Percentiles rank a stretch among this genome's conserved stretches.
These are phyloP conservation scores for Penicillium sp. DNA, from an alignment of 2,329 filamentous ascomycete species.

Conservation along the genomic window DNA sequence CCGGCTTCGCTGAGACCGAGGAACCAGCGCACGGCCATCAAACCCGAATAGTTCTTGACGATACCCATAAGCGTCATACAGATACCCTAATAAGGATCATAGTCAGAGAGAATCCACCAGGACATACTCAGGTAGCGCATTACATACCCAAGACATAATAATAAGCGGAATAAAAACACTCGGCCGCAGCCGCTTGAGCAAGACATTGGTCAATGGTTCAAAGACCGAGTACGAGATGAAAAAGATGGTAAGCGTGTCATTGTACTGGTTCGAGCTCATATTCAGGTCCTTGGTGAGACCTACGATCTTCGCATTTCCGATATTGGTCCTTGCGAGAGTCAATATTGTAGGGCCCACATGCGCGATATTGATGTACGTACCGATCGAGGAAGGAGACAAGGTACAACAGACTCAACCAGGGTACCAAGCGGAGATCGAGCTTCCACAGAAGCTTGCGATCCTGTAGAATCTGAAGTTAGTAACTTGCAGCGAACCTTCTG, in stretches of 20 bases:
- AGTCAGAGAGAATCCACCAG: background rate
- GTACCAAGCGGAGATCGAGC: slow-evolving; percentile 44
- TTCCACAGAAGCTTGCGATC: slow-evolving; percentile 45
- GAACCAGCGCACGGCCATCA: slow-evolving; percentile 48
- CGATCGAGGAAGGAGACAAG: slow-evolving; percentile 42
- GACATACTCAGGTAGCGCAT: too few relatives aligned
- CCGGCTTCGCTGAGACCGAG: slow-evolving; percentile 41
- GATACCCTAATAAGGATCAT: slow-evolving; percentile 33
- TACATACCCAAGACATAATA: slow-evolving; percentile 57
- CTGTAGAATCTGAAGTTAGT: slow-evolving; percentile 21
- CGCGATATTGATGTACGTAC: slow-evolving; percentile 13
- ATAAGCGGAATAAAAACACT: slow-evolving; percentile 77
- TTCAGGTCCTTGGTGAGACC: slow-evolving; percentile 56
- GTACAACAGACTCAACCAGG: slow-evolving; percentile 47
- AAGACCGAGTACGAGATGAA: slow-evolving; percentile 80
- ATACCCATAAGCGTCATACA: slow-evolving; percentile 46
- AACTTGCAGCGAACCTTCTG: background rate
- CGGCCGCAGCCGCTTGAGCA: slow-evolving; percentile 71
- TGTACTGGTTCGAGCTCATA: slow-evolving; percentile 64
- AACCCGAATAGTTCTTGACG: slow-evolving; percentile 44
- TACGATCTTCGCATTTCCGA: slow-evolving; percentile 66
- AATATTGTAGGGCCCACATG: background rate
- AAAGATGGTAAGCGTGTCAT: slow-evolving; percentile 73
- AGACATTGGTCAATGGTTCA: slow-evolving; percentile 68
- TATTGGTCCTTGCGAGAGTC: slow-evolving; percentile 56